Base-by-base conservation (phyloP, 352 stramenopile genomes). In the Phytophthora fragariae region DNA sequence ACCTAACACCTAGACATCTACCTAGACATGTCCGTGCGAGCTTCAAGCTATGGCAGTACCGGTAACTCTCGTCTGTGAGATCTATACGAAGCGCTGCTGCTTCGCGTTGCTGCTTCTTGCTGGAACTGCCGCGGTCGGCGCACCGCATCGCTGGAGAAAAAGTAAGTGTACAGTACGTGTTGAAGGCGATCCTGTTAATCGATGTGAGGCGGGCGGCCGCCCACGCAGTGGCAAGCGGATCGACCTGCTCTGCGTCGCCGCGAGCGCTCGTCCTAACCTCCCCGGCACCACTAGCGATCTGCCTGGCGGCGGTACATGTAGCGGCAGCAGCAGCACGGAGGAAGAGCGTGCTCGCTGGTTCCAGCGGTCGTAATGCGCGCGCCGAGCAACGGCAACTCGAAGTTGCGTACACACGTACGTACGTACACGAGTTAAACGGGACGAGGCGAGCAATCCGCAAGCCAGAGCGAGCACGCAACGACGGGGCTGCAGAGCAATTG, bases 321-420 rank as follows among this genome's bases (percentile, higher is more conserved):
- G 9, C n/a, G 33, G 17, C 33, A 35, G 33, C 41, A 21, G 5
- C 5, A 11, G 41, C 8, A 17, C 44, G 14, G 17, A 24, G 19
- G 19, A 29, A 54, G 47, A 11, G 19, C 19, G 49, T 55, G 49
- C 31, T 55, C 19, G 35, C 35, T 41, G 8, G 35, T 55, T 55
- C 12, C 49, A 55, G 49, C 49, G 49, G 57, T 63, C 57, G 57
- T 63, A 63, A 63, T 37, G 29, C 50, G 57, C 15, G 35, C 14
- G 35, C 35, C 8, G 35, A 2, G 35, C 35, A 41, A 41, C 35
- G 35, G 35, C 35, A 41, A 41, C 8, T 41, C 35, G 35, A 41
- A 41, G 35, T 41, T 41, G 10, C 0, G 9, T 15, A 15, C 35
- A 41, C 35, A 41, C 35, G 33, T 37, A 37, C 33, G 33, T 37